phyloP scores from a whole-genome alignment of 2,329 filamentous ascomycete genomes.

The Monosporascus sp. region DNA sequence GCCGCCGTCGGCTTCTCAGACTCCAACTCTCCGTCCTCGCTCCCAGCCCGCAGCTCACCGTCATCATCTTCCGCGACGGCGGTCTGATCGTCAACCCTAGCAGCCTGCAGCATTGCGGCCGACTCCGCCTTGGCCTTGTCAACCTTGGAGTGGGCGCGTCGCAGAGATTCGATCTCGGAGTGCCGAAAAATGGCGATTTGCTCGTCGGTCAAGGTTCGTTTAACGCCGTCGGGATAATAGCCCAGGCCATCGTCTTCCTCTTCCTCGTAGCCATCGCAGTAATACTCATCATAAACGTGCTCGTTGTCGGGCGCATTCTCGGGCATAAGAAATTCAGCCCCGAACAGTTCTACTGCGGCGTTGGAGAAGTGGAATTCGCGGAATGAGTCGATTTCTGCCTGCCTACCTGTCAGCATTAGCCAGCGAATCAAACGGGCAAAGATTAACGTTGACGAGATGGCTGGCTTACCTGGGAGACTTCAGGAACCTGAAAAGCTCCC shows the following conservation, averaged over 20 bases:
- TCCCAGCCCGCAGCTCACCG: conserved; percentile 17
- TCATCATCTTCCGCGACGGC: conserved; percentile 9
- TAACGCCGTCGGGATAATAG: conserved; percentile 80
- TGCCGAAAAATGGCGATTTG: conserved; percentile 88
- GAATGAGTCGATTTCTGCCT: conserved; percentile 58
- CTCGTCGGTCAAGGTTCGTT: conserved; percentile 84
- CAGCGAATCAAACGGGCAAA: conserved; percentile 8
- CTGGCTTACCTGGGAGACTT: conserved; percentile 33
- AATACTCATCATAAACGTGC: conserved; percentile 16
- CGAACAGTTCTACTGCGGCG: conserved; percentile 41
- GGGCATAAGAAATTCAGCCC: conserved; percentile 37
- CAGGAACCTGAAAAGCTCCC: conserved; percentile 23
- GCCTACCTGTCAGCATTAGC: conserved; percentile 19
- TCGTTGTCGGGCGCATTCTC: conserved; percentile 12
- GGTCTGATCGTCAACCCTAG: conserved; percentile 6
- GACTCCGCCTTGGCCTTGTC: conserved; percentile 17
- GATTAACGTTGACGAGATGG: not conserved
- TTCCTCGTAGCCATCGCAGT: conserved; percentile 29
- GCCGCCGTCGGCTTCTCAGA: conserved; percentile 23
- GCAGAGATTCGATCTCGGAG: conserved; percentile 72
- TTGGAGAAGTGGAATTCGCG: conserved; percentile 55
- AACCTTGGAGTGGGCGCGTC: conserved; percentile 44
- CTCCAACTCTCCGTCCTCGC: conserved; percentile 30
- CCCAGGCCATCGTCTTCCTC: conserved; percentile 66
- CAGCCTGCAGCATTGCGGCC: conserved; percentile 7